Base-by-base conservation (phyloP, 208 protist species). In the Leishmania amazonensis region DNA sequence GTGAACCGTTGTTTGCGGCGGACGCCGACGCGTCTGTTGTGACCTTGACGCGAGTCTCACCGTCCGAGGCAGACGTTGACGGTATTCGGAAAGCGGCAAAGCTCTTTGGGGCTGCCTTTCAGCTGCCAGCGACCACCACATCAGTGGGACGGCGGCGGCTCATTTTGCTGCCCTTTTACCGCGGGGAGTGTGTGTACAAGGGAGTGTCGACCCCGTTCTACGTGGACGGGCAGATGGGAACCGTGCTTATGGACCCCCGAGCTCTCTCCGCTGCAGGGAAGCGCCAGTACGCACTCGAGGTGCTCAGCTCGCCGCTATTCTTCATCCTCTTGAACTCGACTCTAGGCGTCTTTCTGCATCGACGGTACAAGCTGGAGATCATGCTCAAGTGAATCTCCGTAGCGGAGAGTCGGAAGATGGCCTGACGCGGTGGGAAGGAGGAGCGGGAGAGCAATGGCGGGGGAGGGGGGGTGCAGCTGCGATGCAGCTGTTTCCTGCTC, bases 171-270 rank as follows among this genome's bases (percentile, higher is more conserved):
- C 87, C 87, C 54, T 90, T 90, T 42, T 88, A 86, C 45, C 75
- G 73, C 8, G 87, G 87, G 1, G 28, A 53, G 72, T 90, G 82
- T 64, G 76, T 51, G 9, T 90, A 90, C 77, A 88, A 90, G 49
- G 75, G 71, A 2, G 40, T 51, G 19, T 73, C 54, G 5, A 80
- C 78, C 8, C 62, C 60, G 3, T 91, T 89, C 47, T 80, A 84
- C 19, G 73, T 91, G 24, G 88, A 91, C 58, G 88, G 81, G 35
- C 88, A 91, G 75, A 91, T 81, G 4, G 79, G 86, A 0, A 21
- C 75, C 9, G 84, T 86, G 31, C 83, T 65, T 9, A 76, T 85
- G 3, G 73, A 79, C 53, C 78, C 82, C 49, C 51, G 64, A 60
- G 45, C 40, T 1, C 57, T 81, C 24, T 76, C 53, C 42, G 24